phyloP scores from a whole-genome alignment of 2,329 filamentous ascomycete species.

The Monilinia vaccinii-corymbosi region DNA sequence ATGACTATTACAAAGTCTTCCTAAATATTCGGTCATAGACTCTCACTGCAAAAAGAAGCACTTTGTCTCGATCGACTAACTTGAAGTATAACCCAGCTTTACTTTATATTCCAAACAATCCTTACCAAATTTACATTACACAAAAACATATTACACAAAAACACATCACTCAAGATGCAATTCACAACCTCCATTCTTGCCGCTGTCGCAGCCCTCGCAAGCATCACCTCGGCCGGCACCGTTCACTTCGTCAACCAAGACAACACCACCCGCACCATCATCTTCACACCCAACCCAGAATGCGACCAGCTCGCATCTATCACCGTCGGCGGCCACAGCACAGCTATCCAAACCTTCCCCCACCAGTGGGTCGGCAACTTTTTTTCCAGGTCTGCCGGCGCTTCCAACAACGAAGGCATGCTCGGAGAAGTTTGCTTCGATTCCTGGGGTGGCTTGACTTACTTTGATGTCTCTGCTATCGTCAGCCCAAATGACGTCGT shows the following conservation, averaged over 20 bases:
- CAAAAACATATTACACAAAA: constrained; percentile 9
- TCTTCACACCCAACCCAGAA: constrained; percentile 25
- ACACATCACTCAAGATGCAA: constrained; percentile 39
- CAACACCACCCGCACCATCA: constrained; percentile 30
- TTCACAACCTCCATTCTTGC: constrained; percentile 36
- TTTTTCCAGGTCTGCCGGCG: constrained; percentile 39
- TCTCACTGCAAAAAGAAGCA: constrained; percentile 7
- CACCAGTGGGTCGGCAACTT: constrained; percentile 36
- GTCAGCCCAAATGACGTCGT: constrained; percentile 40
- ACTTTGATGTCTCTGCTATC: constrained; percentile 52
- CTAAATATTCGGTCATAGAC: constrained; percentile 6
- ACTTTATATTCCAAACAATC: constrained; percentile 20
- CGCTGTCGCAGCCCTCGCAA: constrained; percentile 35
- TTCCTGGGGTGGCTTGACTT: constrained; percentile 40
- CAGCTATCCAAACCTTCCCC: constrained; percentile 32
- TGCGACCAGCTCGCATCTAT: constrained; percentile 15
- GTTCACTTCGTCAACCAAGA: constrained; percentile 54
- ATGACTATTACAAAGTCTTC: constrained; percentile 8
- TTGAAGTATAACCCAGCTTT: constrained; percentile 17
- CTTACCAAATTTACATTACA: constrained; percentile 10
- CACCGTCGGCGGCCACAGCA: constrained; percentile 18
- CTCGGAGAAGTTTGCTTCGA: constrained; percentile 44
- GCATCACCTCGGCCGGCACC: constrained; percentile 37
- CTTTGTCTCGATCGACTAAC: constrained; percentile 19
- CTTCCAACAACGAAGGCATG: constrained; percentile 37